These are phyloP conservation scores for Metschnikowia gruessii DNA, from an alignment of 805 yeast genomes.

Conservation along the genomic window DNA sequence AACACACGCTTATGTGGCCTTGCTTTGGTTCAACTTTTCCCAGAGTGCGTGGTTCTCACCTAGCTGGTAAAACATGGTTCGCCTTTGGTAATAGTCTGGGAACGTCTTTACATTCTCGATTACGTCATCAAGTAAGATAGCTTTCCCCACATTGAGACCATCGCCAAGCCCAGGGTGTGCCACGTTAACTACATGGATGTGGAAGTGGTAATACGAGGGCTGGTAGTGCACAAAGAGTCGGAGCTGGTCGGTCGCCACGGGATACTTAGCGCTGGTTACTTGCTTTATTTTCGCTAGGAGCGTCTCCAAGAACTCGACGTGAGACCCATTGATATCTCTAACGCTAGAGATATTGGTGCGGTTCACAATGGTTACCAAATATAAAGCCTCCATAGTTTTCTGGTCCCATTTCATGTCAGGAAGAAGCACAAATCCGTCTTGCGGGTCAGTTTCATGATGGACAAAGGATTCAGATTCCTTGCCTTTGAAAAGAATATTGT, in stretches of 20 bases:
- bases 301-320: conserved; percentile 54
- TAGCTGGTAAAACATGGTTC: conserved; percentile 60
- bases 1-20: not conserved
- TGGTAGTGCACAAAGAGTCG: conserved; percentile 88
- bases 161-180: conserved; percentile 64
- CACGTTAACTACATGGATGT: conserved; percentile 81
- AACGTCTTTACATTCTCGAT: conserved; percentile 63
- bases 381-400: conserved; percentile 61
- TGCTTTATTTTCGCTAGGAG: conserved; percentile 45
- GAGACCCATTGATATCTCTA: conserved; percentile 64
- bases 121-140: conserved; percentile 75
- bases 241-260: conserved; percentile 53
- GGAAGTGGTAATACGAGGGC: conserved; percentile 95
- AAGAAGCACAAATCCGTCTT: conserved; percentile 64
- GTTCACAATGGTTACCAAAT: conserved; percentile 73
- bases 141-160: conserved; percentile 74
- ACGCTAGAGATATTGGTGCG: conserved; percentile 67
- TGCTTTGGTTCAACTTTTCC: conserved; percentile 24
- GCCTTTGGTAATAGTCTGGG: conserved; percentile 56
- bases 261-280: conserved; percentile 39
- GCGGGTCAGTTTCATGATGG: conserved; percentile 54
- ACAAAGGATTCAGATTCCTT: conserved; percentile 84
- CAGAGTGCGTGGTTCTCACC: conserved; percentile 81
- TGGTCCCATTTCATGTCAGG: conserved; percentile 99
- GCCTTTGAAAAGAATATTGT: conserved; percentile 74